These are phyloP conservation scores for Allomyces javanicus DNA, from an alignment of 192 early-diverging fungal genomes.

Conservation along the genomic window DNA sequence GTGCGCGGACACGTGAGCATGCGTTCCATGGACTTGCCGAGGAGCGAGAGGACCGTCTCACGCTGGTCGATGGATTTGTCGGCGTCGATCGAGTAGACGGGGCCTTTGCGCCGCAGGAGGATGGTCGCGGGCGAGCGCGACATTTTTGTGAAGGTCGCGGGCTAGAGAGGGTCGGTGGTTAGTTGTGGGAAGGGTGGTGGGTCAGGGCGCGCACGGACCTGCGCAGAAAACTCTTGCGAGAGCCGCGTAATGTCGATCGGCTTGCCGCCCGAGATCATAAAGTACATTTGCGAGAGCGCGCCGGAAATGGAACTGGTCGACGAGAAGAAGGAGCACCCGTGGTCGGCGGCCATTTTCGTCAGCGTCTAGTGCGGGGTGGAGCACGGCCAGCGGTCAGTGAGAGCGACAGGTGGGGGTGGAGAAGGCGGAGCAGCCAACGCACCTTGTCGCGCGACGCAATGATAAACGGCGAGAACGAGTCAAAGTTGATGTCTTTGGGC, in stretches of 20 bases:
- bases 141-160: constrained; percentile 35
- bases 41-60: constrained; percentile 46
- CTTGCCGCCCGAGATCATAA: constrained; percentile 41
- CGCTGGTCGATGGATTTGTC: constrained; percentile 55
- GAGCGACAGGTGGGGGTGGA: no score
- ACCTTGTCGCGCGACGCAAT: constrained; percentile 54
- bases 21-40: constrained; percentile 78
- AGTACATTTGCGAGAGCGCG: constrained; percentile 55
- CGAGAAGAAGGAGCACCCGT: constrained; percentile 41
- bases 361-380: constrained; percentile 8
- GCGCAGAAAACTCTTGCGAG: constrained; percentile 33
- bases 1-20: constrained; percentile 44
- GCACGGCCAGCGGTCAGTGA: no score
- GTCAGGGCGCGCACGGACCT: not conserved
- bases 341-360: constrained; percentile 22
- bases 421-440: not conserved
- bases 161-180: constrained; percentile 8
- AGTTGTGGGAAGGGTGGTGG: no score
- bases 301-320: constrained; percentile 81
- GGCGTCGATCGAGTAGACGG: constrained; percentile 62
- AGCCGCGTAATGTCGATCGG: constrained; percentile 35
- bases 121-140: constrained; percentile 48
- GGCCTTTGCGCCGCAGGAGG: constrained; percentile 44
- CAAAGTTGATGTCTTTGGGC: constrained; percentile 61
- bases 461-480: constrained; percentile 54